A percentile compares a stretch with the other conserved stretches of the same genome.
Evolutionary conservation across 495 filamentous ascomycete genomes (phyloP).

Genomic region (Daldinia decipiens): DNA sequence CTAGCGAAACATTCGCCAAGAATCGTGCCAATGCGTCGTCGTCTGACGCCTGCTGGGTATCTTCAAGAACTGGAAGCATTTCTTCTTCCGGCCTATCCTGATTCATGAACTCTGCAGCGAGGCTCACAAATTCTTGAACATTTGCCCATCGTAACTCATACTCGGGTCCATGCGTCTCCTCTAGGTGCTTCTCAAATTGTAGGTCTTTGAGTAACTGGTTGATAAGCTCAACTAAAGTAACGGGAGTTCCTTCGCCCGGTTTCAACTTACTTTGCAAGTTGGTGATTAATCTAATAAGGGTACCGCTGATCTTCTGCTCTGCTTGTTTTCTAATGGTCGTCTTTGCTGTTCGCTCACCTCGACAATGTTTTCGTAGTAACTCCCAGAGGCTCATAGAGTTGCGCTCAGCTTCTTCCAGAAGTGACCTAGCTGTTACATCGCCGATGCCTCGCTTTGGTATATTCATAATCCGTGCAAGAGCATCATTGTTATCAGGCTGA

Average conservation of each 20-base stretch:
- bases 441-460: conserved; percentile 84
- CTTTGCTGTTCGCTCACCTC: conserved; percentile 72
- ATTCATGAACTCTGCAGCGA: conserved; percentile 74
- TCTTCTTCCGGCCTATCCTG: conserved; percentile 68
- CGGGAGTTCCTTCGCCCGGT: conserved; percentile 52
- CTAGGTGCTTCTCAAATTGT: conserved; percentile 76
- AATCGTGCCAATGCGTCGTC: conserved; percentile 80
- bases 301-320: conserved; percentile 63
- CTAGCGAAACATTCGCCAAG: conserved; percentile 87
- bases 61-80: conserved; percentile 78
- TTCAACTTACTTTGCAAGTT: conserved; percentile 71
- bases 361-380: conserved; percentile 72
- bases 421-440: conserved; percentile 75
- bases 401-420: conserved; percentile 79
- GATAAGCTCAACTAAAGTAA: conserved; percentile 75
- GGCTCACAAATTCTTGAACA: conserved; percentile 84
- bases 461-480: conserved; percentile 86
- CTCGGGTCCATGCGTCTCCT: conserved; percentile 74
- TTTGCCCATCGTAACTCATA: conserved; percentile 90
- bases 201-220: conserved; percentile 78
- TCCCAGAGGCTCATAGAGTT: conserved; percentile 78
- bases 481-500: conserved; percentile 90
- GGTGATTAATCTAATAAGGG: conserved; percentile 62
- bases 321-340: conserved; percentile 74
- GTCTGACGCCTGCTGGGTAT: conserved; percentile 73